These are phyloP conservation scores for Colletotrichum salicis DNA, from an alignment of 2,329 filamentous ascomycete species.

Conservation along the genomic window DNA sequence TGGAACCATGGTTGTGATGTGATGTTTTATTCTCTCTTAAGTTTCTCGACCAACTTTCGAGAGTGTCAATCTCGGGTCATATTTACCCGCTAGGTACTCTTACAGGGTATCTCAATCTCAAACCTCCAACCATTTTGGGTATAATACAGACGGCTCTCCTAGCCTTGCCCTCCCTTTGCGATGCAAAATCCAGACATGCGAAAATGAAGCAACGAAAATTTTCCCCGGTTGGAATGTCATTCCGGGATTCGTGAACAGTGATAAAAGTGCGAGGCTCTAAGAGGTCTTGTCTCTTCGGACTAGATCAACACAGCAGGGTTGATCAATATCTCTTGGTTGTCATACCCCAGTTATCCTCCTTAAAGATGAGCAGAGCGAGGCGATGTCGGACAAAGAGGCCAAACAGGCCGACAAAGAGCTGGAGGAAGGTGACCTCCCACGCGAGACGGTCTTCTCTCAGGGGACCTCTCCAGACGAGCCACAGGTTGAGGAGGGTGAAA, in stretches of 20 bases:
- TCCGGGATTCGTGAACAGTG: not conserved
- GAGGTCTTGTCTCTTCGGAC: not conserved
- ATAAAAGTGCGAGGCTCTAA: not conserved
- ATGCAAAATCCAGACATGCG: not conserved
- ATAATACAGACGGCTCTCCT: conserved; percentile 10
- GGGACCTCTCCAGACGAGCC: conserved; percentile 94
- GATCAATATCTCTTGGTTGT: conserved; percentile 32
- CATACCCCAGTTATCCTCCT: conserved; percentile 79
- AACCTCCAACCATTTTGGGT: not conserved
- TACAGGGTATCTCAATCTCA: conserved; percentile 27
- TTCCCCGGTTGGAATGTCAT: not conserved
- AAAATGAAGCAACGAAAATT: not conserved
- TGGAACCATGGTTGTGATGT: not conserved
- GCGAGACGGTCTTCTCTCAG: conserved; percentile 88
- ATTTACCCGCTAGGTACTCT: conserved; percentile 1
- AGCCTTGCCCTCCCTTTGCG: not conserved
- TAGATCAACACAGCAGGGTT: not conserved
- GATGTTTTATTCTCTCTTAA: not conserved
- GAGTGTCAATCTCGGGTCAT: not conserved
- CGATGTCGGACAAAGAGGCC: conserved; percentile 88
- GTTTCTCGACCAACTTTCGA: not conserved
- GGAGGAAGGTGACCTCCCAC: conserved; percentile 81
- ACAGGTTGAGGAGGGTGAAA: conserved; percentile 93
- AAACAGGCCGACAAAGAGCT: conserved; percentile 78
- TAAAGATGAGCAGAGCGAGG: conserved; percentile 88